Evolutionary conservation across 305 asterid genomes (phyloP).

Genomic region (Plantago coronopus): DNA sequence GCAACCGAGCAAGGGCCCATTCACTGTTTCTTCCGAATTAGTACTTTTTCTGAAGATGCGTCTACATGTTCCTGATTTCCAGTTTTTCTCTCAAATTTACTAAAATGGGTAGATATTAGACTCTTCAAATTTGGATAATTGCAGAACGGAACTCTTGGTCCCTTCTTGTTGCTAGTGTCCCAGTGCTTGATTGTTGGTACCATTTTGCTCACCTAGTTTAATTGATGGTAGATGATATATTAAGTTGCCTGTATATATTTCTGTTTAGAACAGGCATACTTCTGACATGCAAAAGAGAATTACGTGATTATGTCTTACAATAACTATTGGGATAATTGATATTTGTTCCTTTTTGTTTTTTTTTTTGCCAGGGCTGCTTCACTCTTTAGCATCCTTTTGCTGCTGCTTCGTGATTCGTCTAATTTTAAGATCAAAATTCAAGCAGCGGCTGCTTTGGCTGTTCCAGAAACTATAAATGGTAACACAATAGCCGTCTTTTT

Average conservation of each 20-base stretch:
- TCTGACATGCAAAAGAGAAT: conserved; percentile 10
- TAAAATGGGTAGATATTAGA: too few relatives aligned
- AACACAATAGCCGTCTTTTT: conserved; percentile 24
- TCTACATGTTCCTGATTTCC: conserved; percentile 3
- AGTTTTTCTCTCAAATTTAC: not conserved
- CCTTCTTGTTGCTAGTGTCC: not conserved
- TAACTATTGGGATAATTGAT: conserved; percentile 11
- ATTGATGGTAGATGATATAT: not conserved
- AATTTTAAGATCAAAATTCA: conserved; percentile 95
- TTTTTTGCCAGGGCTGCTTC: conserved; percentile 75
- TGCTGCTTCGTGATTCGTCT: conserved; percentile 85
- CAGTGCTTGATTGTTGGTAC: not conserved
- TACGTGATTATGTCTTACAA: conserved; percentile 12
- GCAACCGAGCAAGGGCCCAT: conserved; percentile 2
- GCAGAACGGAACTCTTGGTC: not conserved
- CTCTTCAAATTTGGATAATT: conserved; percentile 2
- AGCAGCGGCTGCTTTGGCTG: conserved; percentile 98
- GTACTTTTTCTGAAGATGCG: conserved; percentile 15
- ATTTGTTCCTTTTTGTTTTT: conserved; percentile 19
- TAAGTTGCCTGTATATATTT: not conserved
- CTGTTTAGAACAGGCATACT: conserved; percentile 2
- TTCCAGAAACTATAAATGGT: conserved; percentile 74
- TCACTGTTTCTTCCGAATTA: not conserved
- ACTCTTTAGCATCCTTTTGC: conserved; percentile 76
- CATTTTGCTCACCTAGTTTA: not conserved